Percentiles rank a stretch among this genome's conserved stretches.
Evolutionary conservation across 371 early-diverging fungal genomes (phyloP).

Genomic region (Mucor irregularis): DNA sequence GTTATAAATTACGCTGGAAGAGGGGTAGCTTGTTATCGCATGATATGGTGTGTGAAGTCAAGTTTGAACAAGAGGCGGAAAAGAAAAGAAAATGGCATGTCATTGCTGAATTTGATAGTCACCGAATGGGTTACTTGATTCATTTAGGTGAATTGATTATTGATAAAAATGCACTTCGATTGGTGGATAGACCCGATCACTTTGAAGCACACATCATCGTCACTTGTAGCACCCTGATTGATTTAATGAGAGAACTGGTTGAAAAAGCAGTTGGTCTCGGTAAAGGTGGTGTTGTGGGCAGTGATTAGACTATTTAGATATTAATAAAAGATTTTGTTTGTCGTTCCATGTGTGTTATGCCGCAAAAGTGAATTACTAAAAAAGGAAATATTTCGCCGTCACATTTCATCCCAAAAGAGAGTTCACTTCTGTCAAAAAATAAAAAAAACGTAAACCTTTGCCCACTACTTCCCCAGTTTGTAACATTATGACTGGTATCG

Average conservation of each 20-base stretch:
- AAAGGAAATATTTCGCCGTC: too few relatives aligned
- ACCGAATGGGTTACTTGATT: constrained; percentile 49
- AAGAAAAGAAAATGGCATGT: constrained; percentile 24
- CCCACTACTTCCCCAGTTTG: too few relatives aligned
- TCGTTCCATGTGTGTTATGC: too few relatives aligned
- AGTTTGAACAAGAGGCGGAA: constrained; percentile 6
- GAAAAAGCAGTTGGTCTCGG: constrained; percentile 51
- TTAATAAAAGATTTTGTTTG: too few relatives aligned
- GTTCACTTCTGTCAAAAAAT: too few relatives aligned
- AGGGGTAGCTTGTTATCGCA: constrained; percentile 44
- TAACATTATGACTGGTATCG: too few relatives aligned
- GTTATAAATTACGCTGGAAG: constrained; percentile 38
- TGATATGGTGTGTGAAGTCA: constrained; percentile 41
- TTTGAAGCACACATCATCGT: constrained; percentile 42
- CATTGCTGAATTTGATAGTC: constrained; percentile 49
- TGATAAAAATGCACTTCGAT: constrained; percentile 26
- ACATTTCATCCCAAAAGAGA: too few relatives aligned
- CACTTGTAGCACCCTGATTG: constrained; percentile 49
- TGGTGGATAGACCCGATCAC: constrained; percentile 28
- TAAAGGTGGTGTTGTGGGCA: constrained; percentile 46
- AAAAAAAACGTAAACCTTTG: too few relatives aligned
- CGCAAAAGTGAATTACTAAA: too few relatives aligned
- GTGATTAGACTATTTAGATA: constrained; percentile 33
- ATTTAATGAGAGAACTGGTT: constrained; percentile 52
- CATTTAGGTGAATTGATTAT: constrained; percentile 39